Conservation (phyloP, 1,284 basidiomycete genomes). For the Cutaneotrichosporon curvatum region DNA sequence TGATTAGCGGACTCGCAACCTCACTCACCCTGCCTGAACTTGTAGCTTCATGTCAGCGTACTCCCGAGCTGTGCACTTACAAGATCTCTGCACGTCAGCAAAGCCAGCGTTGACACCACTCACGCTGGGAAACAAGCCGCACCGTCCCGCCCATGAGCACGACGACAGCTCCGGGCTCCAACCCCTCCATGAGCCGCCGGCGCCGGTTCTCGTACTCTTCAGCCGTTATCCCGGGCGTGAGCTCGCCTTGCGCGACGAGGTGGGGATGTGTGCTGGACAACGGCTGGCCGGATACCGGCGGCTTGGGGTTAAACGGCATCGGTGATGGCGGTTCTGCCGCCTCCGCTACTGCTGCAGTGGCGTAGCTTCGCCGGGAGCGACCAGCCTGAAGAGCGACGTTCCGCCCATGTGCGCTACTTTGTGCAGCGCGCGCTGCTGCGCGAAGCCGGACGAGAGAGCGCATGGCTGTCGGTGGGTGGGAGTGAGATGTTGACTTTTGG, state of each 20-base stretch:
- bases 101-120: constrained; percentile 41
- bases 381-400: too few relatives aligned
- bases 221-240: constrained; percentile 76
- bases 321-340: too few relatives aligned
- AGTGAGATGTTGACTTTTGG: too few relatives aligned
- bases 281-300: constrained; percentile 69
- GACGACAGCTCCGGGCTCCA: constrained; percentile 72
- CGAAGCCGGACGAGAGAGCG: too few relatives aligned
- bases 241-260: constrained; percentile 60
- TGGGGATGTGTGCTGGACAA: constrained; percentile 69
- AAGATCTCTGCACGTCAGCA: constrained; percentile 49
- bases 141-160: constrained; percentile 72
- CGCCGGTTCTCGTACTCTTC: constrained; percentile 79
- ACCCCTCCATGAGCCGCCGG: constrained; percentile 61
- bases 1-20: not conserved
- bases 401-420: too few relatives aligned
- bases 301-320: constrained; percentile 47
- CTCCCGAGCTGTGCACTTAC: constrained; percentile 40
- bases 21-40: constrained; percentile 68
- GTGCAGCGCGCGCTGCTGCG: too few relatives aligned
- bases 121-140: constrained; percentile 81
- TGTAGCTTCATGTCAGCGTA: constrained; percentile 59
- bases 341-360: too few relatives aligned
- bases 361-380: too few relatives aligned
- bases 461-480: too few relatives aligned